Evolutionary conservation across 345 rosid genomes (phyloP).

Genomic region (Capsella bursapastoris): DNA sequence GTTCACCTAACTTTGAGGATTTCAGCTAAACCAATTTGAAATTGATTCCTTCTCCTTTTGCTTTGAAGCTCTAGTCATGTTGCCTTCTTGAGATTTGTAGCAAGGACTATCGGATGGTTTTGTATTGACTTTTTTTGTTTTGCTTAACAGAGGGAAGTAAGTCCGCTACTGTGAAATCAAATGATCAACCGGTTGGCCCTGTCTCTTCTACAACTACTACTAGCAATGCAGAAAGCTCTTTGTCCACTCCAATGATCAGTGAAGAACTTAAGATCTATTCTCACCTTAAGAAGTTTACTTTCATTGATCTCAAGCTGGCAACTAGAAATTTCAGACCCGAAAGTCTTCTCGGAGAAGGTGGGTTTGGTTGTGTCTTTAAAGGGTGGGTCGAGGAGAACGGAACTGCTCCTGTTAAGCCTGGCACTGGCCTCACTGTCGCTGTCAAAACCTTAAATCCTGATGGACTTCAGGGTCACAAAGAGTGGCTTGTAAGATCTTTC

Average conservation of each 20-base stretch:
- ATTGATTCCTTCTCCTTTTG: background rate
- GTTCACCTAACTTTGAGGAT: slow-evolving; percentile 36
- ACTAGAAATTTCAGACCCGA: slow-evolving; percentile 98
- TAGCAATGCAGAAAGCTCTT: slow-evolving; percentile 82
- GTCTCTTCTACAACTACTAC: slow-evolving; percentile 77
- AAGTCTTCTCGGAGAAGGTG: slow-evolving; percentile 98
- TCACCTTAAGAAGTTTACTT: slow-evolving; percentile 76
- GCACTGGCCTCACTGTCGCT: slow-evolving; percentile 96
- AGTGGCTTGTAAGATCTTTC: slow-evolving; percentile 83
- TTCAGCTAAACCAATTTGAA: background rate
- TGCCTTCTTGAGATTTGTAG: slow-evolving; percentile 18
- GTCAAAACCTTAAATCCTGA: slow-evolving; percentile 97
- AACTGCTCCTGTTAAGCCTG: slow-evolving; percentile 97
- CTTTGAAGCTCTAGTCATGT: background rate
- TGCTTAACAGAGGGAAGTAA: slow-evolving; percentile 61
- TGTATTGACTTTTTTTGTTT: slow-evolving; percentile 5
- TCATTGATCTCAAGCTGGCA: slow-evolving; percentile 91
- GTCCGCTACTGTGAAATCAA: slow-evolving; percentile 67
- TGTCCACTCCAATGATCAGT: slow-evolving; percentile 84
- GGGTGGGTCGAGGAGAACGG: slow-evolving; percentile 99
- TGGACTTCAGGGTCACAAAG: slow-evolving; percentile 99
- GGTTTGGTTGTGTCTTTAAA: slow-evolving; percentile 98
- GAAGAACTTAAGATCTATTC: slow-evolving; percentile 93
- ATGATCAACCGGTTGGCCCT: slow-evolving; percentile 70
- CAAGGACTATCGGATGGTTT: slow-evolving; percentile 23